Conservation (phyloP, 192 early-diverging fungal species). For the Allomyces macrogynus region DNA sequence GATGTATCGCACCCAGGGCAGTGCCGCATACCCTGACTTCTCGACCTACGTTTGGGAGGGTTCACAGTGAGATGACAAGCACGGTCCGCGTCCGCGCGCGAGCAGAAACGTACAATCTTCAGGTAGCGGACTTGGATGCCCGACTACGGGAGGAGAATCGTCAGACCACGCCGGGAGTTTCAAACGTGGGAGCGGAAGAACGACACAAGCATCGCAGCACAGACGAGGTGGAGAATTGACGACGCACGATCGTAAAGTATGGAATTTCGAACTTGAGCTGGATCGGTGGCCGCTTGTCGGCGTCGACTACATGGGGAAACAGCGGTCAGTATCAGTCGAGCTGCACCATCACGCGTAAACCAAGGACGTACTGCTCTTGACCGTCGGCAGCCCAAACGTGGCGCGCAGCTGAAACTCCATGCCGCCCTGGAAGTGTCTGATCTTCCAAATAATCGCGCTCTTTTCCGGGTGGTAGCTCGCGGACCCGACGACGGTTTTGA, state of each 20-base stretch:
- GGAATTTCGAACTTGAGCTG: conserved; percentile 74
- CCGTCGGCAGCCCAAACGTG: conserved; percentile 65
- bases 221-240: too few species aligned
- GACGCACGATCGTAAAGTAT: conserved; percentile 47
- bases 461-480: conserved; percentile 82
- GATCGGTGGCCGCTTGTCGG: conserved; percentile 62
- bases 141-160: conserved; percentile 11
- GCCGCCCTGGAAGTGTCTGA: conserved; percentile 93
- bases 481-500: conserved; percentile 63
- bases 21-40: conserved; percentile 70
- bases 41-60: conserved; percentile 18
- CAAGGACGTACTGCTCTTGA: conserved; percentile 39
- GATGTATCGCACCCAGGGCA: conserved; percentile 78
- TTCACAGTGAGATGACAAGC: too few species aligned
- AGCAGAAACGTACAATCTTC: conserved; percentile 34
- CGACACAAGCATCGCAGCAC: too few species aligned
- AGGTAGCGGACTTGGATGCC: conserved; percentile 80
- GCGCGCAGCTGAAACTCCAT: conserved; percentile 86
- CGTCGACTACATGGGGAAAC: conserved; percentile 26
- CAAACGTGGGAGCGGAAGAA: too few species aligned
- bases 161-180: too few species aligned
- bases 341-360: not conserved
- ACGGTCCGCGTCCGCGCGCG: too few species aligned
- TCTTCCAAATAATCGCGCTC: conserved; percentile 89
- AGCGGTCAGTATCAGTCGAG: not conserved